These are phyloP conservation scores for Xylariomycetidae sp. DNA, from an alignment of 2,329 filamentous ascomycete genomes.

Conservation along the genomic window DNA sequence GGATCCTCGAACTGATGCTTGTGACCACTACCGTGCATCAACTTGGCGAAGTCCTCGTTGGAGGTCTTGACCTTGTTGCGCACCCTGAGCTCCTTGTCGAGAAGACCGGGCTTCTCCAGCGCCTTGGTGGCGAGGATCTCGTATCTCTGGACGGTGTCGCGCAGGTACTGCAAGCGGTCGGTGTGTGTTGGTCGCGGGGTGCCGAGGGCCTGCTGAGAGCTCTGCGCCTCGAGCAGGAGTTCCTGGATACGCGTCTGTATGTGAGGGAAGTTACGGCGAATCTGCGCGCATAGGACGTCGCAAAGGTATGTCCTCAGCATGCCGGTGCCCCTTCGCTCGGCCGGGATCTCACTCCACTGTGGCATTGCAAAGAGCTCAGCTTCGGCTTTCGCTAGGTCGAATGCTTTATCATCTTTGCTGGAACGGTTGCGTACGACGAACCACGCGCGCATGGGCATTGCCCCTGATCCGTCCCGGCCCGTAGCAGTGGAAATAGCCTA, in stretches of 20 bases:
- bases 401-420: constrained; percentile 15
- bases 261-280: constrained; percentile 16
- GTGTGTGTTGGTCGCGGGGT: constrained; percentile 18
- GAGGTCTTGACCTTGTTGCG: constrained; percentile 15
- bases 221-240: constrained; percentile 13
- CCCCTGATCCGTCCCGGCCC: constrained; percentile 2
- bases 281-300: constrained; percentile 20
- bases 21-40: constrained; percentile 24
- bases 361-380: constrained; percentile 19
- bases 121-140: constrained; percentile 13
- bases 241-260: constrained; percentile 19
- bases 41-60: constrained; percentile 18
- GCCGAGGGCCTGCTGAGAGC: constrained; percentile 16
- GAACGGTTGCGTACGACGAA: constrained; percentile 32
- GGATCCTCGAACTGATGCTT: constrained; percentile 21
- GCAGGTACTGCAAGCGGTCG: constrained; percentile 22
- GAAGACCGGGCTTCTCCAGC: constrained; percentile 19
- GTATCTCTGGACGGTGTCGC: constrained; percentile 18
- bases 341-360: constrained; percentile 24
- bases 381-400: constrained; percentile 25
- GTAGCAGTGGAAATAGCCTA: constrained; percentile 13
- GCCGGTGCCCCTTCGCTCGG: constrained; percentile 21
- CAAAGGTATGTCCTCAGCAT: constrained; percentile 27
- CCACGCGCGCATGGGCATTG: constrained; percentile 30
- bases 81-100: constrained; percentile 18